Evolutionary conservation across 2,329 filamentous ascomycete genomes (phyloP), one percentile per base, ranked within the genome.

Genomic region (Orbilia ellipsospora): DNA sequence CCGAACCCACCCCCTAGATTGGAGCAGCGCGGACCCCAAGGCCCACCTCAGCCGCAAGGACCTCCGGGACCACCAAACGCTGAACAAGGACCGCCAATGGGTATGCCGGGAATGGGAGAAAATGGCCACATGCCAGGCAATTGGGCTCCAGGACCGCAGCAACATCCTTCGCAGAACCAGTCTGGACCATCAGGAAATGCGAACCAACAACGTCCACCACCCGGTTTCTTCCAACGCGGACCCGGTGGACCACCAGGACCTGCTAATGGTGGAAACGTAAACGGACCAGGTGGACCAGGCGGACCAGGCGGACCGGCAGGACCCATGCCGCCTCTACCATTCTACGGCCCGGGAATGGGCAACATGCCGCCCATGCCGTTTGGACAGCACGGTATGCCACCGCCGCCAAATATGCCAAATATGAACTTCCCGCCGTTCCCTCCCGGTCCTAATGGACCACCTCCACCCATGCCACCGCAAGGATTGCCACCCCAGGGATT

Each of bases 251-350:
- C 72, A 18, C 72, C 72, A n/a, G 72, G 44, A 23, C 72, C 64
- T 16, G 40, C 72, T 31, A 75, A 75, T 16, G 72, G 72, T 10
- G 72, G 72, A 16, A 75, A 69, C 56, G 64, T 75, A 5, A 69
- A 65, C 54, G 72, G 72, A 10, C 67, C 67, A 13, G 67, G 67
- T 57, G 23, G 23, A 23, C 23, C 67, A 13, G 67, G 67, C 63
- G 23, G 23, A 23, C 23, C 69, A 28, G 61, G 55, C 13, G 68
- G 69, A 31, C 69, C 68, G n/a, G 60, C 45, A 20, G 70, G 70
- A 28, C 70, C 72, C 6, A 75, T 75, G 72, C 72, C 72, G 18
- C 72, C 72, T 36, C 15, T 75, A n/a, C 72, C 72, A n/a, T 75
- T 75, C 40, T 75, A 75, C 42, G 72, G 52, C 36, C 72, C 72